Evolutionary conservation across 352 stramenopile genomes (phyloP).

Genomic region (Phytophthora litchii): DNA sequence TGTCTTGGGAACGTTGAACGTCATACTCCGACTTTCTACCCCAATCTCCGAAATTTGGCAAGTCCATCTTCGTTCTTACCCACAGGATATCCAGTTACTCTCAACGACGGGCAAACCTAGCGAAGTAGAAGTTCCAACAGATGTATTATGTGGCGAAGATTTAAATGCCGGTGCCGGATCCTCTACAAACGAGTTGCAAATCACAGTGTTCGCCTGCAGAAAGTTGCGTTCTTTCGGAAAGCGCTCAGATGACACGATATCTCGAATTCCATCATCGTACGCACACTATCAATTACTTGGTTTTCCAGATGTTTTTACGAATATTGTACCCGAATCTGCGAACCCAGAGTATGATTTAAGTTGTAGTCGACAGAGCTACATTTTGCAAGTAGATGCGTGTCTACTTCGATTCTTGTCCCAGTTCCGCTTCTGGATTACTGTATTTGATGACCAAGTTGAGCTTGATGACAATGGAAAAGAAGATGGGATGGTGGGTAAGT

Average conservation of each 20-base stretch:
- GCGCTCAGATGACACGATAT: constrained; percentile 37
- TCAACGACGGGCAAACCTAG: constrained; percentile 22
- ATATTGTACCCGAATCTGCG: constrained; percentile 68
- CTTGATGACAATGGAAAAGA: constrained; percentile 36
- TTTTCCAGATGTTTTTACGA: constrained; percentile 90
- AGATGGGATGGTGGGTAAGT: constrained; percentile 79
- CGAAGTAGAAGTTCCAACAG: background rate
- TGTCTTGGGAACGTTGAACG: constrained; percentile 73
- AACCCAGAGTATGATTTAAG: constrained; percentile 81
- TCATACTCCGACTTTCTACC: constrained; percentile 87
- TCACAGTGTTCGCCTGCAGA: constrained; percentile 70
- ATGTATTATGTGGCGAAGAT: constrained; percentile 31
- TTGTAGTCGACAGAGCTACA: constrained; percentile 65
- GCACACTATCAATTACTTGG: constrained; percentile 91
- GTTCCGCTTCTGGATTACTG: constrained; percentile 80
- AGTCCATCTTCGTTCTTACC: constrained; percentile 89
- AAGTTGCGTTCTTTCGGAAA: constrained; percentile 56
- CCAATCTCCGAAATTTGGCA: constrained; percentile 92
- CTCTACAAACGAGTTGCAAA: constrained; percentile 65
- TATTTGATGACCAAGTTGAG: constrained; percentile 84
- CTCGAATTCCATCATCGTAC: constrained; percentile 71
- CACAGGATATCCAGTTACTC: constrained; percentile 78
- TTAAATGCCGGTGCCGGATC: constrained; percentile 20
- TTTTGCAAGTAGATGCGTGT: constrained; percentile 71
- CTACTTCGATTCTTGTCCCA: constrained; percentile 86